These are phyloP conservation scores for Boletus sp. DNA, from an alignment of 1,284 basidiomycete species.

Conservation along the genomic window DNA sequence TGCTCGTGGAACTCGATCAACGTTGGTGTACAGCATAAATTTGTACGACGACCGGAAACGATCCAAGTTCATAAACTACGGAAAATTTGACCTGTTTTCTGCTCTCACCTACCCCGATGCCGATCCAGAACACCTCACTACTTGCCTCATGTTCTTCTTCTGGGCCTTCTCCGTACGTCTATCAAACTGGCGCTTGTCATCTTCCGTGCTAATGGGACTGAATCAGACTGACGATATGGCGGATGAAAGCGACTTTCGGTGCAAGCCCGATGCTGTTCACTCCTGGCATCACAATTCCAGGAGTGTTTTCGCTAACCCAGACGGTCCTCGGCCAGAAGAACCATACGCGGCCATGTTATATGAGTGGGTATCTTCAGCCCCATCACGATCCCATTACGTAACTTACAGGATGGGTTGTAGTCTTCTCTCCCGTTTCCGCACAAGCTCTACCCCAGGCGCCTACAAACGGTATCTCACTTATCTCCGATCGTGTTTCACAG, in stretches of 20 bases:
- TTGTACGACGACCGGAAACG: constrained; percentile 34
- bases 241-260: constrained; percentile 41
- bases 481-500: neutral
- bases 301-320: constrained; percentile 31
- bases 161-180: constrained; percentile 44
- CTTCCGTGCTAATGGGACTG: constrained; percentile 8
- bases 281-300: constrained; percentile 37
- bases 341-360: constrained; percentile 42
- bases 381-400: constrained; percentile 13
- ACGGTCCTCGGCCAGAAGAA: constrained; percentile 34
- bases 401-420: constrained; percentile 22
- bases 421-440: constrained; percentile 37
- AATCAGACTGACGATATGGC: constrained; percentile 41
- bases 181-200: neutral
- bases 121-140: constrained; percentile 40
- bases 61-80: constrained; percentile 35
- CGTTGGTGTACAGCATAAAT: constrained; percentile 20
- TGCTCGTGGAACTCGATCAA: neutral
- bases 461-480: constrained; percentile 32
- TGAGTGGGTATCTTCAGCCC: constrained; percentile 30
- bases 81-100: constrained; percentile 44
- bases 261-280: constrained; percentile 39
- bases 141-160: constrained; percentile 43
- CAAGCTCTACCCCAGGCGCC: constrained; percentile 37
- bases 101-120: constrained; percentile 43